A percentile compares a stretch with the other conserved stretches of the same genome.
Conservation (phyloP, 176 grass and related monocot species). For the Bothriochloa decipiens region DNA sequence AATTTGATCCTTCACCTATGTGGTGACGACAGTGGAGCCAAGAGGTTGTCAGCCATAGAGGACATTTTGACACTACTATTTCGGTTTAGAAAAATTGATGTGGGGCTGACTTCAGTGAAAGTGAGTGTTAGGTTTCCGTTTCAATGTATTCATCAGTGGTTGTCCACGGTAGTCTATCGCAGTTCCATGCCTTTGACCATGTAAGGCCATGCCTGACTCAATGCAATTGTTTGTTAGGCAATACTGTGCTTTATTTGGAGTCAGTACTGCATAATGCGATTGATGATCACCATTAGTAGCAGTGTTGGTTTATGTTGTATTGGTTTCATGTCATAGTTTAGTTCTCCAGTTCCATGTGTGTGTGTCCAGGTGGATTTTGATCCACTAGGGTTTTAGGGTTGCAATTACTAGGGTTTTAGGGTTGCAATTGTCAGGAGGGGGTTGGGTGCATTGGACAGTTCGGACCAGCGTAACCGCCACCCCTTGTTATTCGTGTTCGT, state of each 20-base stretch:
- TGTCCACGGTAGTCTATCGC: not conserved
- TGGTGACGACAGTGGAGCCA: not conserved
- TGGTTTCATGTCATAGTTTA: not conserved
- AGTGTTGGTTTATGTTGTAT: not conserved
- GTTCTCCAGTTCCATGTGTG: not conserved
- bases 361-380: not conserved
- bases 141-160: not conserved
- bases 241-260: not conserved
- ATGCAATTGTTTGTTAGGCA: not conserved
- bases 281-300: no score
- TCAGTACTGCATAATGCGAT: not conserved
- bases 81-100: not conserved
- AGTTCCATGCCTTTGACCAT: not conserved
- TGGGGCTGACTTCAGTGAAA: constrained; percentile 3
- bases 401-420: no score
- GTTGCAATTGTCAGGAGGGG: not conserved
- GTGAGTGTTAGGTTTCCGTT: not conserved
- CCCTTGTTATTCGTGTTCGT: not conserved
- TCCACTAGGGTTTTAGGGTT: not conserved
- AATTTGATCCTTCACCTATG: not conserved
- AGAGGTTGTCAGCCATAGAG: not conserved
- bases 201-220: not conserved
- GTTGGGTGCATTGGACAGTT: no score
- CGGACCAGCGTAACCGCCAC: no score
- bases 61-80: constrained; percentile 5